Base-by-base conservation (phyloP, 805 yeast genomes). In the Myxozyma mucilagina region DNA sequence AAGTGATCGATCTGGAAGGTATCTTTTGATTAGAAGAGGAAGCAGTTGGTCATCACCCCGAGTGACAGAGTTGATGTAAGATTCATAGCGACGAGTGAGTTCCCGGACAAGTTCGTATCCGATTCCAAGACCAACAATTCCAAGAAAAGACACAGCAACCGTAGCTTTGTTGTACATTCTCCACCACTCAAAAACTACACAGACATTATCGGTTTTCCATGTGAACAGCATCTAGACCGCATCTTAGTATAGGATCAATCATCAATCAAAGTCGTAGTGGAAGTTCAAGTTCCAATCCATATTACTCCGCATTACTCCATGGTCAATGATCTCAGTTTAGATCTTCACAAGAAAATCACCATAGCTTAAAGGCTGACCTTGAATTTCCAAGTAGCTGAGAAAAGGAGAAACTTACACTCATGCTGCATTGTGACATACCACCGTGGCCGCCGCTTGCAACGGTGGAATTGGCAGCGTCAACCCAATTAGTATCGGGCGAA, bases 111-210 rank as follows among this genome's bases (percentile, higher is more conserved):
- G 52, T 38, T 64, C 67, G 55, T 61, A 64, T 43, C 66, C 63
- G 24, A 64, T 34, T 16, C 66, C 67, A 44, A 64, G 60, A 20
- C 66, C 66, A 39, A 64, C 58, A 43, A 64, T 59, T 24, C 66
- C 67, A 38, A 64, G 61, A 44, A 64, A 51, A n/a, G 67, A 53
- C 38, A 65, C 34, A 24, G 63, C 67, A 18, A 64, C 56, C 13
- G 61, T 58, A 34, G 50, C 54, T 8, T 38, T 34, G 45, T 47
- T 59, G 53, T 52, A 49, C 43, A 64, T 51, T 32, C 61, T 60
- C 67, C 67, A 64, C 59, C 66, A 57, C 24, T 47, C 58, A 54
- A 64, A 64, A n/a, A 64, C 67, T 50, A 64, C 50, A 52, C 67
- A 64, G 14, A 55, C 36, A 44, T 53, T 52, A 38, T 58, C 41